Evolutionary conservation across 129 eudicot species (phyloP), one percentile per base, ranked within the genome.

Genomic region (Tanacetum coccineum): DNA sequence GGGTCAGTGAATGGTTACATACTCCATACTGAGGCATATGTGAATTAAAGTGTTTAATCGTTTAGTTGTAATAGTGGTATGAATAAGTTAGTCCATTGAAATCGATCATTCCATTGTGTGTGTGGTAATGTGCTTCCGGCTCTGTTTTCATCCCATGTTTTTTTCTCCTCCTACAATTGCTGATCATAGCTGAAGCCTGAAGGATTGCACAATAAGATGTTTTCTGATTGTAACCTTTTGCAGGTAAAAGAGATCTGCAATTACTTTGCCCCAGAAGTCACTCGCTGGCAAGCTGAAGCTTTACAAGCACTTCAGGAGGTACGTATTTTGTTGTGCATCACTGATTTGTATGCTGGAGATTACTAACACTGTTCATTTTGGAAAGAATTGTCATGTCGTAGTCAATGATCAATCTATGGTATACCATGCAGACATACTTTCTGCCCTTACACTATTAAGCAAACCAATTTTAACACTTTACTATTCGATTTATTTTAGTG

Each of bases 201-300:
- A 32, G 40, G 40, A 6, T 32, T 32, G 40, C 9, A 32, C 40
- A 32, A 32, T 5, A 32, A 32, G 40, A 32, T 32, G 40, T 32
- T 28, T 28, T 28, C 6, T 32, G 6, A 32, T 4, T 6, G 40
- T 6, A 32, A 32, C 40, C 2, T 32, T 32, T 58, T 39, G 55
- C 73, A 87, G 94, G 94, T 87, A 46, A 87, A 30, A 65, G 94
- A 84, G 76, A 80, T 87, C n/a, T 79, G 82, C 71, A 19, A 64
- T 64, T 59, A 8, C 53, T 15, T 68, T 39, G 68, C 91, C 49
- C 82, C 76, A 6, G 62, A 59, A 28, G 15, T 87, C 30, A 66
- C 62, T 11, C 91, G 91, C 32, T 84, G 95, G 95, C 74, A 74
- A 54, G 95, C 95, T 68, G 88, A 87, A 73, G 95, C 95, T 46